These are phyloP conservation scores for Goffeauzyma gilvescens DNA, from an alignment of 768 basidiomycete species.

Conservation along the genomic window DNA sequence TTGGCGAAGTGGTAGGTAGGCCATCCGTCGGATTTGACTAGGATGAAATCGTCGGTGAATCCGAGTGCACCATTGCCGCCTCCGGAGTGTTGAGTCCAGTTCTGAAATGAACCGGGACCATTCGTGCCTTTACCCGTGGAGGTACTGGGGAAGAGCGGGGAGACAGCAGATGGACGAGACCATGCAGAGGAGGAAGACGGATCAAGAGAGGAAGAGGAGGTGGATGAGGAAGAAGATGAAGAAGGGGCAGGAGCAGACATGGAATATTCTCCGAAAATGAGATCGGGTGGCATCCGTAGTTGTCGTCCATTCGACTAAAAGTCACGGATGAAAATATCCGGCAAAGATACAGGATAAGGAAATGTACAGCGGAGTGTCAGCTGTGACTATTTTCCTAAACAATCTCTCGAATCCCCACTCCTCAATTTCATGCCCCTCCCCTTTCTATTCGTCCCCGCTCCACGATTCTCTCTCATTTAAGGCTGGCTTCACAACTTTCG, in stretches of 20 bases:
- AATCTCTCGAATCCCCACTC: no score
- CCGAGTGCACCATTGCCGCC: conserved; percentile 7
- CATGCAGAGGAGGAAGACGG: background rate
- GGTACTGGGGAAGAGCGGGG: conserved; percentile 1
- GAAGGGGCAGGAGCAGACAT: no score
- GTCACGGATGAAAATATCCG: no score
- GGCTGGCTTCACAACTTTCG: conserved; percentile 3
- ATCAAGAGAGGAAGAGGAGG: background rate
- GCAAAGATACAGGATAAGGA: no score
- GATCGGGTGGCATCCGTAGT: conserved; percentile 41
- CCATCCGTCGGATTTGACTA: conserved; percentile 78
- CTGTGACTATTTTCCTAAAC: no score
- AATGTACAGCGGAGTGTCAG: no score
- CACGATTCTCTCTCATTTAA: no score
- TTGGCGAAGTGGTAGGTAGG: conserved; percentile 95
- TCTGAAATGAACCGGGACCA: conserved; percentile 5
- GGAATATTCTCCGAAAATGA: conserved; percentile 58
- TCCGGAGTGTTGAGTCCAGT: conserved; percentile 1
- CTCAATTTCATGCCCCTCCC: no score
- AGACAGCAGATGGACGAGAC: background rate
- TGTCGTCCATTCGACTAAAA: conserved; percentile 41
- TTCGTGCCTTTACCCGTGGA: background rate
- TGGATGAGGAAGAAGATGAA: background rate
- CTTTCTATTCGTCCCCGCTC: no score
- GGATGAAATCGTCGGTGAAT: conserved; percentile 65